Conservation (phyloP, 495 filamentous ascomycete genomes). For the Podospora pseudopauciseta region DNA sequence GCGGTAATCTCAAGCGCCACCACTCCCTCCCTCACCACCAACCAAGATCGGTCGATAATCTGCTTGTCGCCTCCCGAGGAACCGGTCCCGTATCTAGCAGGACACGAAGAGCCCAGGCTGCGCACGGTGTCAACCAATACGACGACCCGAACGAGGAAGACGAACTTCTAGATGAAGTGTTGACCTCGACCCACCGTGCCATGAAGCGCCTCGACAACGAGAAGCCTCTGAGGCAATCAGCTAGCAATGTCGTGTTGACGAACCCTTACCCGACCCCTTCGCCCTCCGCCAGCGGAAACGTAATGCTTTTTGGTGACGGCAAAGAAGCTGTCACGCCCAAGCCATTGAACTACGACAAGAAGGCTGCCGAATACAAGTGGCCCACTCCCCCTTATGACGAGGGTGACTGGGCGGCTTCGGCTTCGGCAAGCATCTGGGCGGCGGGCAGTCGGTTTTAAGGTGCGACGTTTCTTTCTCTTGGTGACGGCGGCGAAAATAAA, state of each 20-base stretch:
- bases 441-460: slow-evolving; percentile 56
- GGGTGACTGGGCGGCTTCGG: slow-evolving; percentile 81
- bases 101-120: slow-evolving; percentile 75
- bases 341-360: slow-evolving; percentile 49
- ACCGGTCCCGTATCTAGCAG: slow-evolving; percentile 72
- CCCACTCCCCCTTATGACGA: slow-evolving; percentile 93
- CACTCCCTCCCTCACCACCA: slow-evolving; percentile 73
- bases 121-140: slow-evolving; percentile 75
- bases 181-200: slow-evolving; percentile 47
- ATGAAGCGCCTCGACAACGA: slow-evolving; percentile 50
- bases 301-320: slow-evolving; percentile 63
- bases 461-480: background rate
- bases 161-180: slow-evolving; percentile 83
- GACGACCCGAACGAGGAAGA: slow-evolving; percentile 97
- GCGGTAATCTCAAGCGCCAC: slow-evolving; percentile 57
- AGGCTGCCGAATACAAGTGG: slow-evolving; percentile 68
- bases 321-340: slow-evolving; percentile 61
- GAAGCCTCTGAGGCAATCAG: slow-evolving; percentile 51
- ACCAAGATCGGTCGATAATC: slow-evolving; percentile 62
- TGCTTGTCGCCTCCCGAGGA: slow-evolving; percentile 49
- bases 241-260: slow-evolving; percentile 57
- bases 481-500: background rate
- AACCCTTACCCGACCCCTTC: slow-evolving; percentile 91
- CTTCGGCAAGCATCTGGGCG: slow-evolving; percentile 71
- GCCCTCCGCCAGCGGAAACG: slow-evolving; percentile 76